A percentile compares a stretch with the other conserved stretches of the same genome.
phyloP scores from a whole-genome alignment of 805 yeast genomes.

The Naumovozyma baii region DNA sequence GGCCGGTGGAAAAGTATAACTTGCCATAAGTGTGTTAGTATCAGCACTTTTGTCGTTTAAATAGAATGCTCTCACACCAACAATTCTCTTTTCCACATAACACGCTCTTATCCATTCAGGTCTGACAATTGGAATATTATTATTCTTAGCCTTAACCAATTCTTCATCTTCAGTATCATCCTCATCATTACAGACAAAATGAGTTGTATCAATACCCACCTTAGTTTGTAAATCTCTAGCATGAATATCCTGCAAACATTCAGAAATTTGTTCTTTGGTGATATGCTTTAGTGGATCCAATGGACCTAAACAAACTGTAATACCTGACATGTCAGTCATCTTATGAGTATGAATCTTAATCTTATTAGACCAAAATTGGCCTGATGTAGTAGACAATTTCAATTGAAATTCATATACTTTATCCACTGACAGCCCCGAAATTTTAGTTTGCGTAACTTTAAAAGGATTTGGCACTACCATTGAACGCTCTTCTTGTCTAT shows the following conservation, averaged over 20 bases:
- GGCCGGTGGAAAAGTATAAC: slow-evolving; percentile 34
- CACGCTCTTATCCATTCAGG: slow-evolving; percentile 98
- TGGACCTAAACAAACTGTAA: slow-evolving; percentile 82
- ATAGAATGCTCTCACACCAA: slow-evolving; percentile 85
- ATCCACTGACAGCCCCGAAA: slow-evolving; percentile 87
- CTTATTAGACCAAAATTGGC: slow-evolving; percentile 60
- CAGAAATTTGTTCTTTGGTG: slow-evolving; percentile 46
- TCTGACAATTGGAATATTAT: slow-evolving; percentile 85
- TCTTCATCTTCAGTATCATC: slow-evolving; percentile 34
- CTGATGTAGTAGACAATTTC: slow-evolving; percentile 80
- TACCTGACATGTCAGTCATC: slow-evolving; percentile 92
- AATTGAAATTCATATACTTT: slow-evolving; percentile 71
- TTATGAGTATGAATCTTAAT: slow-evolving; percentile 76
- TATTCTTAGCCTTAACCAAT: slow-evolving; percentile 67
- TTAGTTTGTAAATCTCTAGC: slow-evolving; percentile 67
- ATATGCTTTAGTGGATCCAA: slow-evolving; percentile 46
- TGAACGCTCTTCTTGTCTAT: slow-evolving; percentile 50
- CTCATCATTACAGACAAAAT: slow-evolving; percentile 50
- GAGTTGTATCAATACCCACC: slow-evolving; percentile 88
- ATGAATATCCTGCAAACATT: slow-evolving; percentile 59
- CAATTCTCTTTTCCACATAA: slow-evolving; percentile 76
- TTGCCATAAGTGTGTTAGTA: slow-evolving; percentile 22
- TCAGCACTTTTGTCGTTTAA: slow-evolving; percentile 43
- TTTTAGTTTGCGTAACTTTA: slow-evolving; percentile 68
- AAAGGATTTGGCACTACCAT: slow-evolving; percentile 81